Conservation (phyloP, 306 rosid genomes). For the Begonia fuchsioides region DNA sequence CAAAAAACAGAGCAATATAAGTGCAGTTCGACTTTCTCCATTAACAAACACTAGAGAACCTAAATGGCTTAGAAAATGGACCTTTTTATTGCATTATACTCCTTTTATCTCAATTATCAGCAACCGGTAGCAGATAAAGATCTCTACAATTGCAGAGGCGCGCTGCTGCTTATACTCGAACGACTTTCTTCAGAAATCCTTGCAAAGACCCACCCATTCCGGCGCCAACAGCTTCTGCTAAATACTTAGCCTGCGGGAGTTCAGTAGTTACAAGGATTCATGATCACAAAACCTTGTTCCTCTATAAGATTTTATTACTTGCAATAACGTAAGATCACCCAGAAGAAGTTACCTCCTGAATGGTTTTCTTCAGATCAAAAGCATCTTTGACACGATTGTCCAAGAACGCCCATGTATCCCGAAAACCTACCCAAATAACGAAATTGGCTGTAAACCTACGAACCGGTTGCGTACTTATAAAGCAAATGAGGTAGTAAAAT, state of each 20-base stretch:
- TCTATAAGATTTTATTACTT: too few species aligned
- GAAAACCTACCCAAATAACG: slow-evolving; percentile 48
- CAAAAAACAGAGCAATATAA: too few species aligned
- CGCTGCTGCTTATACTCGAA: slow-evolving; percentile 23
- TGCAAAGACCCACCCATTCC: slow-evolving; percentile 76
- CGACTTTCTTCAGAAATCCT: slow-evolving; percentile 44
- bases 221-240: slow-evolving; percentile 77
- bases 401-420: slow-evolving; percentile 79
- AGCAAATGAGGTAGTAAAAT: neutral
- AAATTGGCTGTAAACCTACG: slow-evolving; percentile 3
- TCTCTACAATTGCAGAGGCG: too few species aligned
- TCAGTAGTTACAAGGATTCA: slow-evolving; percentile 3
- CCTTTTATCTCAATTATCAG: too few species aligned
- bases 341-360: slow-evolving; percentile 52
- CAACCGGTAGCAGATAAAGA: too few species aligned
- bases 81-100: too few species aligned
- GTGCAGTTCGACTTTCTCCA: too few species aligned
- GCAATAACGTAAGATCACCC: too few species aligned
- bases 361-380: slow-evolving; percentile 70
- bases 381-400: slow-evolving; percentile 79
- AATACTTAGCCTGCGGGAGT: slow-evolving; percentile 57
- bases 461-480: neutral
- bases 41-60: too few species aligned
- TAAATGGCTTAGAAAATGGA: too few species aligned
- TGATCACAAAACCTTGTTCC: slow-evolving; percentile 7